A percentile compares a stretch with the other conserved stretches of the same genome.
Evolutionary conservation across 2,329 filamentous ascomycete species (phyloP).

Genomic region (Curvularia sp.): DNA sequence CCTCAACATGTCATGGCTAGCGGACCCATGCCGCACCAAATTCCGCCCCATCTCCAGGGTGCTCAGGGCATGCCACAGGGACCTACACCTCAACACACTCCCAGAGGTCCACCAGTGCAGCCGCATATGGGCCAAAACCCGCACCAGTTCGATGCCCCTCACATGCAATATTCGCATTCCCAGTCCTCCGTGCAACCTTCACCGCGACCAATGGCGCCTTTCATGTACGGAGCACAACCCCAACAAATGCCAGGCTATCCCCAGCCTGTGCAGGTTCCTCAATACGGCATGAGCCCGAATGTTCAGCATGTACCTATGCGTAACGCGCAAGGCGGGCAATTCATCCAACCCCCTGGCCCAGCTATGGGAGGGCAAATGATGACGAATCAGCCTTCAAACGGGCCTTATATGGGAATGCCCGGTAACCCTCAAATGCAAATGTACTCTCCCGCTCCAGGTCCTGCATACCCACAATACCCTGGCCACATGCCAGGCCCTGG

Average conservation of each 20-base stretch:
- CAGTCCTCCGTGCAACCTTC: slow-evolving; percentile 82
- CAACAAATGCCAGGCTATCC: slow-evolving; percentile 57
- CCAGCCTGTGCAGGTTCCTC: slow-evolving; percentile 68
- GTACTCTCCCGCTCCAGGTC: slow-evolving; percentile 72
- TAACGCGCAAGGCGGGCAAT: slow-evolving; percentile 76
- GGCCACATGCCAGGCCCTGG: slow-evolving; percentile 61
- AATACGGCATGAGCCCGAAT: slow-evolving; percentile 72
- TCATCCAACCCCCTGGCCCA: slow-evolving; percentile 72
- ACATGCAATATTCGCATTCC: slow-evolving; percentile 85
- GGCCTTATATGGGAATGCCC: slow-evolving; percentile 72
- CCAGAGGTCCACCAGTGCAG: slow-evolving; percentile 77
- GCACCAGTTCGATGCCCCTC: slow-evolving; percentile 79
- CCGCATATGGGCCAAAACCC: slow-evolving; percentile 73
- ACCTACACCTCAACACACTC: slow-evolving; percentile 76
- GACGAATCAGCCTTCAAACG: slow-evolving; percentile 75
- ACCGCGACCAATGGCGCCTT: slow-evolving; percentile 74
- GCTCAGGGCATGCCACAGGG: slow-evolving; percentile 71
- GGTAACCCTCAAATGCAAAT: slow-evolving; percentile 78
- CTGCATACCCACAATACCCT: slow-evolving; percentile 71
- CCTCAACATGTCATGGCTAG: slow-evolving; percentile 67
- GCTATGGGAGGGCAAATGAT: slow-evolving; percentile 79
- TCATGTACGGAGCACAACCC: slow-evolving; percentile 71
- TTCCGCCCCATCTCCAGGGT: slow-evolving; percentile 81
- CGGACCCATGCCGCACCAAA: slow-evolving; percentile 77
- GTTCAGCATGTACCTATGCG: slow-evolving; percentile 75